A percentile compares a stretch with the other conserved stretches of the same genome.
Evolutionary conservation across 176 grass and related monocot species (phyloP).

Genomic region (maize (Zea mays)): Zm-B73-REFERENCE-NAM-5.0 NC_050103.1:10510001-10510500

Average conservation of each 20-base stretch:
- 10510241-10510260: not conserved
- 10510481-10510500: not conserved
- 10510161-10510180: not conserved
- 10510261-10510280: slow-evolving; percentile 1
- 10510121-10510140: not conserved
- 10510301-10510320: slow-evolving; percentile 35
- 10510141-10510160: not conserved
- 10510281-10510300: not conserved
- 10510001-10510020: too few species aligned
- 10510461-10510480: not conserved
- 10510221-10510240: not conserved
- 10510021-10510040: too few species aligned
- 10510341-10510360: slow-evolving; percentile 78
- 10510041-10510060: too few species aligned
- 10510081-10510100: not conserved
- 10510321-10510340: slow-evolving; percentile 74
- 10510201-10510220: not conserved
- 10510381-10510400: slow-evolving; percentile 29
- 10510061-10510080: too few species aligned
- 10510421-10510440: not conserved
- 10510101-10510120: not conserved
- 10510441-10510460: not conserved
- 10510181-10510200: not conserved
- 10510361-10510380: slow-evolving; percentile 68
- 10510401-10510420: not conserved